A percentile compares a stretch with the other conserved stretches of the same genome.
phyloP scores from a whole-genome alignment of 495 filamentous ascomycete species.

The Daldinia loculata region DNA sequence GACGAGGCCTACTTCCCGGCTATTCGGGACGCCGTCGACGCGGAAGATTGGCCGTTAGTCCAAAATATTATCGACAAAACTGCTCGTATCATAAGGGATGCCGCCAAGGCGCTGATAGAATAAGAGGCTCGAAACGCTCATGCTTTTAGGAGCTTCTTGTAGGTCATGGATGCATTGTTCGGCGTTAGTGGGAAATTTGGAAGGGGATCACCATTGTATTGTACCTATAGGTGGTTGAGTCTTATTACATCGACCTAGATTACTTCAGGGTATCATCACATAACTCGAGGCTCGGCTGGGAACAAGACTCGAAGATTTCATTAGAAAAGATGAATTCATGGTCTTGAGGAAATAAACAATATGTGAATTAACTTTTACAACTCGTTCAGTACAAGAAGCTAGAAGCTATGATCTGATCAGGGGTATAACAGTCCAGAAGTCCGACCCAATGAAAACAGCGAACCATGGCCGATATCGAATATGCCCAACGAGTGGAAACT shows the following conservation, averaged over 20 bases:
- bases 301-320: constrained; percentile 8
- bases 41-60: constrained; percentile 73
- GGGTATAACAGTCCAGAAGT: not conserved
- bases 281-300: constrained; percentile 24
- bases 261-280: constrained; percentile 37
- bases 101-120: constrained; percentile 64
- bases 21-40: constrained; percentile 81
- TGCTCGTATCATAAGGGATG: constrained; percentile 70
- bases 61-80: constrained; percentile 76
- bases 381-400: not conserved
- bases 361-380: not conserved
- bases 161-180: constrained; percentile 36
- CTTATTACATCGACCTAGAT: constrained; percentile 22
- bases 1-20: constrained; percentile 83
- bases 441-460: not conserved
- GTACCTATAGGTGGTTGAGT: constrained; percentile 29
- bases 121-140: constrained; percentile 12
- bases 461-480: not conserved
- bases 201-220: constrained; percentile 26
- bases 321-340: constrained; percentile 6
- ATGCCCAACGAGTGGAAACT: not conserved
- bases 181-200: constrained; percentile 28
- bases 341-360: constrained; percentile 3
- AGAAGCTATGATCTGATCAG: not conserved
- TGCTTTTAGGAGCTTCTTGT: constrained; percentile 5